These are phyloP conservation scores for Westerdykella aurantiaca DNA, from an alignment of 2,329 filamentous ascomycete species.

Conservation along the genomic window DNA sequence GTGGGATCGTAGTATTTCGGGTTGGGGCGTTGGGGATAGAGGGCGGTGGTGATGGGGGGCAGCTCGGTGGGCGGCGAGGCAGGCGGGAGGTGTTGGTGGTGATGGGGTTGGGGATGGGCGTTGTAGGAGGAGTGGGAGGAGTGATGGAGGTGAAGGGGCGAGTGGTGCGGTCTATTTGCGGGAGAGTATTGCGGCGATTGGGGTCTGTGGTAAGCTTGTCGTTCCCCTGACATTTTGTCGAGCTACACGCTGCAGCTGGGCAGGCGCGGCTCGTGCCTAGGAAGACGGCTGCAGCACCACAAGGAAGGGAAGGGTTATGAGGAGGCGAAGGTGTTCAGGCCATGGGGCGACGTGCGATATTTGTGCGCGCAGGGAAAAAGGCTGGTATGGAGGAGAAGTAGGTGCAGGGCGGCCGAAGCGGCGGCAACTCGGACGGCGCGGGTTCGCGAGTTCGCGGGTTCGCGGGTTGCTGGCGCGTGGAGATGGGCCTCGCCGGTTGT, in stretches of 20 bases:
- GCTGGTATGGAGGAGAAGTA: neutral
- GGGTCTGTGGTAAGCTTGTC: conserved; percentile 29
- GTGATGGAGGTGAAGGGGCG: conserved; percentile 19
- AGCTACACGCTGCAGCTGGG: conserved; percentile 11
- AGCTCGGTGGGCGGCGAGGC: conserved; percentile 36
- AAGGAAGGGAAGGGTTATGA: conserved; percentile 9
- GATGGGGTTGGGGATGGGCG: conserved; percentile 17
- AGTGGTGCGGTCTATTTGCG: conserved; percentile 31
- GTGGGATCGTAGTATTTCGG: conserved; percentile 49
- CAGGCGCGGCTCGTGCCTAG: conserved; percentile 24
- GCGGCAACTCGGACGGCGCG: conserved; percentile 1
- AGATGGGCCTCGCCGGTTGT: too few relatives aligned
- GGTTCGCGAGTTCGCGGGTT: conserved; percentile 5
- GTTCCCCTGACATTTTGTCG: conserved; percentile 34
- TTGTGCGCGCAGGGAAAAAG: too few relatives aligned
- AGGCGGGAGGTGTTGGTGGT: conserved; percentile 27
- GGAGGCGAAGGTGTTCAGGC: neutral
- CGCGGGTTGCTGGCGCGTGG: conserved; percentile 1
- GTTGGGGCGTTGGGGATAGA: conserved; percentile 35
- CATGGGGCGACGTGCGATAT: too few relatives aligned
- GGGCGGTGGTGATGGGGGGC: conserved; percentile 36
- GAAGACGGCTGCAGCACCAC: conserved; percentile 24
- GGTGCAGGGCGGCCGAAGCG: conserved; percentile 3
- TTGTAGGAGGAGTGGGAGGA: conserved; percentile 16
- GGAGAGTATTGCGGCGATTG: conserved; percentile 31